Conservation (phyloP, 306 rosid genomes). For the Comarum palustre region DNA sequence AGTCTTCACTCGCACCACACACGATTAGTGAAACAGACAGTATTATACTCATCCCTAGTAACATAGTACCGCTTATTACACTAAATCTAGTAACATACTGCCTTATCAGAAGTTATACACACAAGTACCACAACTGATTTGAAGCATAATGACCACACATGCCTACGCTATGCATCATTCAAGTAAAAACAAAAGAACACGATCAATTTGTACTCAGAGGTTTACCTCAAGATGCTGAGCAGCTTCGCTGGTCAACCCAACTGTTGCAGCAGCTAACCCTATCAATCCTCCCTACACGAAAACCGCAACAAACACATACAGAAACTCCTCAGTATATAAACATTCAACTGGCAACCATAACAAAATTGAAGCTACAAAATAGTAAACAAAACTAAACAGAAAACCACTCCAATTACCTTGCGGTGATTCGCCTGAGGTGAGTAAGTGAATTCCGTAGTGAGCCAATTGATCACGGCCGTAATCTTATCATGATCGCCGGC, state of each 20-base stretch:
- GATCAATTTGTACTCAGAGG: conserved; percentile 11
- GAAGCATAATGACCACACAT: neutral
- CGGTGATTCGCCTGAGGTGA: conserved; percentile 92
- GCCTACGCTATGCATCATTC: neutral
- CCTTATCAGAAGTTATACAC: neutral
- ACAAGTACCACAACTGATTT: neutral
- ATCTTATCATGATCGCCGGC: conserved; percentile 85
- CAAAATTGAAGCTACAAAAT: conserved; percentile 16
- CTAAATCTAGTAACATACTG: neutral
- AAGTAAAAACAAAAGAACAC: neutral
- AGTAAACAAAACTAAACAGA: conserved; percentile 10
- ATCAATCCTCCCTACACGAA: conserved; percentile 86
- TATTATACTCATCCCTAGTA: conserved; percentile 8
- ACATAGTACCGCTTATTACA: no score
- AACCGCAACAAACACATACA: neutral
- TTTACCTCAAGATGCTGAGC: conserved; percentile 97
- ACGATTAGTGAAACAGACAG: neutral
- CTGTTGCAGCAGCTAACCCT: conserved; percentile 99
- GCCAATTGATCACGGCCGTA: conserved; percentile 70
- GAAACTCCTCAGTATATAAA: conserved; percentile 2
- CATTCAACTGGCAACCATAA: neutral
- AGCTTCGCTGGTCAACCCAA: conserved; percentile 85
- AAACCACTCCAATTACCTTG: conserved; percentile 49
- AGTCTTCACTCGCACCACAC: conserved; percentile 3
- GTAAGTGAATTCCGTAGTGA: conserved; percentile 60